These are phyloP conservation scores for Sparassis latifolia DNA, from an alignment of 1,284 basidiomycete species.

Conservation along the genomic window DNA sequence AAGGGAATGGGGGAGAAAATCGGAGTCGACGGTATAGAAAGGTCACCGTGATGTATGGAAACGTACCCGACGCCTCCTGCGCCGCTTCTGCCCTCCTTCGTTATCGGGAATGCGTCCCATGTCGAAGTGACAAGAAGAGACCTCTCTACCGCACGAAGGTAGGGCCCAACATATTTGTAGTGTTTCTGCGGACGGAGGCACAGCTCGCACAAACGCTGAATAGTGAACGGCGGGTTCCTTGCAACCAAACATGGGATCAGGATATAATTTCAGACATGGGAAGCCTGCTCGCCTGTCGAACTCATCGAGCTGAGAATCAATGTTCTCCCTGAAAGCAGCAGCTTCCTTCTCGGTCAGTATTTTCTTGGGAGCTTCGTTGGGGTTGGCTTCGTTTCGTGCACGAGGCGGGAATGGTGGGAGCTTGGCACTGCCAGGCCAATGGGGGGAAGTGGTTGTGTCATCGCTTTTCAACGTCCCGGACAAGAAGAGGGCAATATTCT, in stretches of 20 bases:
- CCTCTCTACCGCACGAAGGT: conserved; percentile 85
- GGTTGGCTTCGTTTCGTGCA: conserved; percentile 39
- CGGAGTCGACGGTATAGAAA: conserved; percentile 62
- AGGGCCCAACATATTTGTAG: conserved; percentile 83
- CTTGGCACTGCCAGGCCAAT: conserved; percentile 59
- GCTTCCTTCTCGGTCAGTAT: conserved; percentile 64
- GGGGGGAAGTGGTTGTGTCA: conserved; percentile 34
- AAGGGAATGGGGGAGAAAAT: conserved; percentile 83
- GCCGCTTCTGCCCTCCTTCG: conserved; percentile 36
- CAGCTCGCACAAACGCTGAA: conserved; percentile 90
- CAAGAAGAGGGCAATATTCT: conserved; percentile 60
- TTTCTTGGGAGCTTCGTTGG: conserved; percentile 47
- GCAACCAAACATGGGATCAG: conserved; percentile 5
- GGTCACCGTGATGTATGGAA: conserved; percentile 34
- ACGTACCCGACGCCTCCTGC: conserved; percentile 18
- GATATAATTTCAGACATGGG: conserved; percentile 1
- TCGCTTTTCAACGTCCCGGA: conserved; percentile 20
- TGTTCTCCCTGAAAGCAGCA: conserved; percentile 46
- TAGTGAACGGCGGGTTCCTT: conserved; percentile 82
- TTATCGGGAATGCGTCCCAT: conserved; percentile 60
- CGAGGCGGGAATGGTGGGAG: conserved; percentile 76
- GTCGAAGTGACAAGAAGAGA: conserved; percentile 82
- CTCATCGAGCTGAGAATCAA: conserved; percentile 67
- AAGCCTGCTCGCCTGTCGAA: conserved; percentile 59
- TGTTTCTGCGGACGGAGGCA: conserved; percentile 62